phyloP scores from a whole-genome alignment of 2,329 filamentous ascomycete genomes.

The Neoarthrinium moseri region DNA sequence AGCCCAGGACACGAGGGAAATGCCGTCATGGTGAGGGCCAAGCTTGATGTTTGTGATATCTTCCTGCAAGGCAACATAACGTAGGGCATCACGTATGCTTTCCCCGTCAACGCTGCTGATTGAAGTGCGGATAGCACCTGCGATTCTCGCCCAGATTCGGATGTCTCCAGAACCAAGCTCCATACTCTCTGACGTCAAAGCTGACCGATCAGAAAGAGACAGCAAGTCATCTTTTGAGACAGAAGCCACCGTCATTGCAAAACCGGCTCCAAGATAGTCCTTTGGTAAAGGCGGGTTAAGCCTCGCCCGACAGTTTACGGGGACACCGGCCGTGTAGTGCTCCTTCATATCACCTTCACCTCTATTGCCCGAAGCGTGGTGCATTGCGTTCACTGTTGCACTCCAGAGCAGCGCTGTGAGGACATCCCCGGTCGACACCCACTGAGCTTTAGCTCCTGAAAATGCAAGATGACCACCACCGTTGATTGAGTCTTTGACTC shows the following conservation, averaged over 20 bases:
- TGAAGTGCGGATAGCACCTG: conserved; percentile 18
- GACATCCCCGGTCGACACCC: conserved; percentile 27
- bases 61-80: conserved; percentile 14
- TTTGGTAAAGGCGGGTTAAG: conserved; percentile 17
- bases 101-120: conserved; percentile 15
- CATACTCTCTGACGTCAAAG: not conserved
- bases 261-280: conserved; percentile 27
- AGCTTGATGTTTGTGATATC: conserved; percentile 12
- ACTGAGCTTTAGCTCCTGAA: conserved; percentile 4
- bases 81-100: conserved; percentile 16
- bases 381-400: conserved; percentile 18
- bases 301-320: conserved; percentile 25
- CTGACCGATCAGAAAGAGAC: conserved; percentile 7
- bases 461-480: conserved; percentile 11
- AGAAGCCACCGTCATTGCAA: conserved; percentile 21
- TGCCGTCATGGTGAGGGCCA: conserved; percentile 17
- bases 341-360: not conserved
- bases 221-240: conserved; percentile 12
- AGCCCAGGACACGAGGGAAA: conserved; percentile 31
- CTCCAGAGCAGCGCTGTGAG: conserved; percentile 26
- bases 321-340: conserved; percentile 21
- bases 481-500: conserved; percentile 20
- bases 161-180: conserved; percentile 3
- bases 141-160: conserved; percentile 14
- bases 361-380: not conserved